phyloP scores from a whole-genome alignment of 2,329 filamentous ascomycete genomes.

The Teratosphaeria nubilosa region DNA sequence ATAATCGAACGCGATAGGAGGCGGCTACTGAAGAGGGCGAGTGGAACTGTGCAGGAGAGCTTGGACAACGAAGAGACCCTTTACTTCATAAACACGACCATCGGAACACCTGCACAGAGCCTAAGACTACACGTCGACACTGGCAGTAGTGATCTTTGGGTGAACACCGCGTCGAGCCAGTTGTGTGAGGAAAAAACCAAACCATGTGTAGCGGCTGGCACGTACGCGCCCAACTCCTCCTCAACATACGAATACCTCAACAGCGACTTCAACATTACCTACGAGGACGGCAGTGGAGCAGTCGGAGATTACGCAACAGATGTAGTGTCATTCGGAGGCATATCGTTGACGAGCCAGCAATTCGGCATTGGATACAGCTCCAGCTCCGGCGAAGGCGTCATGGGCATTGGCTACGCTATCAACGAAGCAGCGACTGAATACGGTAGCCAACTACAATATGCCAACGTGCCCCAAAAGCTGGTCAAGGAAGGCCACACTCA shows the following conservation, averaged over 20 bases:
- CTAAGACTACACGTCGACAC: conserved; percentile 52
- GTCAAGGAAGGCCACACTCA: conserved; percentile 52
- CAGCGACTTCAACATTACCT: conserved; percentile 75
- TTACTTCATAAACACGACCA: conserved; percentile 47
- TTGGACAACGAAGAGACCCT: conserved; percentile 51
- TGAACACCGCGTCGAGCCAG: conserved; percentile 52
- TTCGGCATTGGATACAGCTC: conserved; percentile 64
- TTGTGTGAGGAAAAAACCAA: conserved; percentile 42
- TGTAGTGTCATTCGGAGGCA: conserved; percentile 50
- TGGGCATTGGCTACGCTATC: conserved; percentile 71
- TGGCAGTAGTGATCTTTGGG: conserved; percentile 54
- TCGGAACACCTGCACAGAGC: conserved; percentile 48
- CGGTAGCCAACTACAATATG: conserved; percentile 38
- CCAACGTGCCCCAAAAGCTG: conserved; percentile 57
- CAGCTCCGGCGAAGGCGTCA: conserved; percentile 55
- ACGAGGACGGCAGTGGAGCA: conserved; percentile 71
- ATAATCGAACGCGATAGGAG: conserved; percentile 38
- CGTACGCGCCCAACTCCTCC: conserved; percentile 60
- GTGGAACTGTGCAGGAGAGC: conserved; percentile 32
- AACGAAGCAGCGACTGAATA: conserved; percentile 67
- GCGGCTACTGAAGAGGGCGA: conserved; percentile 32
- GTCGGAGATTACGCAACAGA: conserved; percentile 73
- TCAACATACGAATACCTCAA: conserved; percentile 66
- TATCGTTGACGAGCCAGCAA: conserved; percentile 48
- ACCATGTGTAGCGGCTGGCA: conserved; percentile 53